Percentiles rank a stretch among this genome's conserved stretches.
Conservation (phyloP, 2,329 filamentous ascomycete genomes). For the Alternaria tenuissima region DNA sequence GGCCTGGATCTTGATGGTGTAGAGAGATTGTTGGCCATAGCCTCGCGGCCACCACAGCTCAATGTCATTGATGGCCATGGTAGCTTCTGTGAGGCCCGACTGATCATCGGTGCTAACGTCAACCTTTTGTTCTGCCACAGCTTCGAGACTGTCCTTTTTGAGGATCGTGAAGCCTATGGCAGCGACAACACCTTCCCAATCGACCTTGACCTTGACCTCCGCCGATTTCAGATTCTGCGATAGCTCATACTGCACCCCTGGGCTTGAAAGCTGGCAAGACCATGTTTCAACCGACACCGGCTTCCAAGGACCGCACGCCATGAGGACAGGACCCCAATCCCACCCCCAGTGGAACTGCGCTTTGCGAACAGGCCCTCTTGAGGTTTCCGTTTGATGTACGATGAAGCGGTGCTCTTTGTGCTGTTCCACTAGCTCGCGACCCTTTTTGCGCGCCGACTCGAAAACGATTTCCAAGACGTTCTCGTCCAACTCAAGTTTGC, state of each 20-base stretch:
- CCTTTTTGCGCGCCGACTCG: slow-evolving; percentile 61
- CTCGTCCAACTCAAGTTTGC: slow-evolving; percentile 45
- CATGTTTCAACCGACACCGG: slow-evolving; percentile 76
- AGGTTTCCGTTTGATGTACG: slow-evolving; percentile 51
- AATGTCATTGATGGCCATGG: slow-evolving; percentile 60
- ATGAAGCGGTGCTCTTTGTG: slow-evolving; percentile 63
- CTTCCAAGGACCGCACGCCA: slow-evolving; percentile 67
- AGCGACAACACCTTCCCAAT: slow-evolving; percentile 3
- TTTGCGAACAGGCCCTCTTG: slow-evolving; percentile 62
- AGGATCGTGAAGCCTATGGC: slow-evolving; percentile 1
- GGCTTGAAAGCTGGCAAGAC: slow-evolving; percentile 68
- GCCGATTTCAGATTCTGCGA: slow-evolving; percentile 27
- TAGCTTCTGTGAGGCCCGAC: slow-evolving; percentile 44
- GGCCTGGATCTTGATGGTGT: slow-evolving; percentile 59
- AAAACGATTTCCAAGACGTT: slow-evolving; percentile 66
- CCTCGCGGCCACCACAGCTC: slow-evolving; percentile 78
- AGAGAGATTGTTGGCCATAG: slow-evolving; percentile 78
- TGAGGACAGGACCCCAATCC: slow-evolving; percentile 60
- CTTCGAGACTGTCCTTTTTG: background rate
- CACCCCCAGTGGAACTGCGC: slow-evolving; percentile 61
- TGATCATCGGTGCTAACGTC: slow-evolving; percentile 16
- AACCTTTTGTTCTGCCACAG: background rate
- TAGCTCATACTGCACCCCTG: slow-evolving; percentile 69
- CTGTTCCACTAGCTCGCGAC: slow-evolving; percentile 60
- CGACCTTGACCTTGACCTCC: background rate